These are phyloP conservation scores for Candida khao-thaluensis DNA, from an alignment of 805 yeast genomes.

Conservation along the genomic window DNA sequence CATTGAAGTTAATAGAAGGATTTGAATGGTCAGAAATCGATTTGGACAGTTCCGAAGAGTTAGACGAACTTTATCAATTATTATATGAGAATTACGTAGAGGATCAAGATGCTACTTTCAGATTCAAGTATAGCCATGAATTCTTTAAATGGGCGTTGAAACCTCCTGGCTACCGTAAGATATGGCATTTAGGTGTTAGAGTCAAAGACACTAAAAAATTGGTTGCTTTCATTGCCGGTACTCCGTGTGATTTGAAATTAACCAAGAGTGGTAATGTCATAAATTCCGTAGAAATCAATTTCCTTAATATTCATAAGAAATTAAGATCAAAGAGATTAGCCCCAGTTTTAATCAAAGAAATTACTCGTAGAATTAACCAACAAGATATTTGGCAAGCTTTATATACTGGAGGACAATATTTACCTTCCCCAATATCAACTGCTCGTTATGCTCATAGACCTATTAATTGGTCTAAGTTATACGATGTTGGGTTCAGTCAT, in stretches of 20 bases:
- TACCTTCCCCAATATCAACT: slow-evolving; percentile 89
- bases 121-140: slow-evolving; percentile 82
- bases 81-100: slow-evolving; percentile 91
- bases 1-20: slow-evolving; percentile 68
- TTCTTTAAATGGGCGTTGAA: slow-evolving; percentile 91
- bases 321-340: slow-evolving; percentile 91
- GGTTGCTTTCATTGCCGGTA: slow-evolving; percentile 90
- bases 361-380: slow-evolving; percentile 87
- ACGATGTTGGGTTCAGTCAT: slow-evolving; percentile 87
- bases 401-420: slow-evolving; percentile 86
- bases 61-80: slow-evolving; percentile 76
- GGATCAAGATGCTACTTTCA: slow-evolving; percentile 86
- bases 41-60: slow-evolving; percentile 47
- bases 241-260: slow-evolving; percentile 70
- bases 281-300: slow-evolving; percentile 84
- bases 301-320: slow-evolving; percentile 91
- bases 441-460: slow-evolving; percentile 94
- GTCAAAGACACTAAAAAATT: slow-evolving; percentile 73
- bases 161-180: slow-evolving; percentile 87
- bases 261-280: slow-evolving; percentile 47
- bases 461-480: slow-evolving; percentile 82
- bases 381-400: slow-evolving; percentile 92
- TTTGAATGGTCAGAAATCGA: slow-evolving; percentile 91
- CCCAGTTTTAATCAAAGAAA: slow-evolving; percentile 89
- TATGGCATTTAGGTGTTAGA: slow-evolving; percentile 93